These are phyloP conservation scores for Sporodiniella umbellata DNA, from an alignment of 371 early-diverging fungal genomes.

Conservation along the genomic window DNA sequence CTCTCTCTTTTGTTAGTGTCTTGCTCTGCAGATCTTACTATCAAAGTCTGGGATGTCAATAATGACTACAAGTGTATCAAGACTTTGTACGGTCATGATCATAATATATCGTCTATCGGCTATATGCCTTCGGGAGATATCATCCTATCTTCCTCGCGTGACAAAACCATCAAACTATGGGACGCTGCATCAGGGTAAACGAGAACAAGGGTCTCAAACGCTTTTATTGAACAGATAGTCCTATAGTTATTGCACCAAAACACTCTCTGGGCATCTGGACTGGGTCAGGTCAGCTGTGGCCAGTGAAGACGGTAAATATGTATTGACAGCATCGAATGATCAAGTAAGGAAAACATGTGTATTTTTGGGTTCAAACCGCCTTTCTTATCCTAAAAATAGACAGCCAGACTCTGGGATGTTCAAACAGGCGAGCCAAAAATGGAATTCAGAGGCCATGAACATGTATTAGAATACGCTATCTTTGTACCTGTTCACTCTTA, in stretches of 20 bases:
- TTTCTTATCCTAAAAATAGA: constrained; percentile 37
- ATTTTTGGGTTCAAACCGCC: not conserved
- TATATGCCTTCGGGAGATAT: constrained; percentile 75
- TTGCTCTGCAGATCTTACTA: constrained; percentile 85
- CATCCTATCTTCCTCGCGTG: constrained; percentile 83
- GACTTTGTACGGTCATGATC: constrained; percentile 90
- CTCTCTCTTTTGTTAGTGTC: constrained; percentile 46
- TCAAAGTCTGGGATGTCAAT: constrained; percentile 88
- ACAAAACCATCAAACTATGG: constrained; percentile 90
- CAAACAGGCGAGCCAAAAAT: constrained; percentile 70
- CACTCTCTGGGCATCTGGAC: constrained; percentile 75
- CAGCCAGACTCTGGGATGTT: constrained; percentile 80
- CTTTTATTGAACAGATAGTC: no score
- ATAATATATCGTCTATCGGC: constrained; percentile 80
- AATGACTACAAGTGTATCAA: constrained; percentile 83
- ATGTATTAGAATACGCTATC: constrained; percentile 89
- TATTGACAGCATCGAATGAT: constrained; percentile 83
- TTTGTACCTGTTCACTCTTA: constrained; percentile 75
- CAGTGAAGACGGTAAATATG: constrained; percentile 67
- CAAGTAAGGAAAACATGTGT: constrained; percentile 51
- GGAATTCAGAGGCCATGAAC: constrained; percentile 87
- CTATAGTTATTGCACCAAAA: constrained; percentile 77
- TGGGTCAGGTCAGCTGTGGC: constrained; percentile 81
- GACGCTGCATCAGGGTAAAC: constrained; percentile 76
- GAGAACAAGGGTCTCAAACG: not conserved